Evolutionary conservation across 495 filamentous ascomycete species (phyloP), one percentile per base, ranked within the genome.

Genomic region (Saxispiralis lemnorum): DNA sequence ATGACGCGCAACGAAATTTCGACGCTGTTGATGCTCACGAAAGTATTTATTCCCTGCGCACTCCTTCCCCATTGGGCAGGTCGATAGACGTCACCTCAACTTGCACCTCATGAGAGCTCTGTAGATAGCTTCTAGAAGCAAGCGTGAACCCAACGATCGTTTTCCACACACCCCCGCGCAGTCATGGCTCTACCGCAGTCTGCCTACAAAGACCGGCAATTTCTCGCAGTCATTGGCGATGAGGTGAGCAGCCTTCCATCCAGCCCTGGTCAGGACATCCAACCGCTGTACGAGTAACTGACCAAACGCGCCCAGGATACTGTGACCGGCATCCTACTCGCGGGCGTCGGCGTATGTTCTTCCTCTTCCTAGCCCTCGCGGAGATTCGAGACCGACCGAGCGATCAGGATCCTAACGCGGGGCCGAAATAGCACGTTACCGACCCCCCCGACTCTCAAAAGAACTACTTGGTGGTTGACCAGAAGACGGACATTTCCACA

Each of bases 161-260:
- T 19, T 16, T 17, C 13, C 36, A 12, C 36, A 6, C 13, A 18
- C 16, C 2, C 11, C 5, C n/a, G 1, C 17, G 10, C 34, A 13
- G 33, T 18, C n/a, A 66, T 63, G 44, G 61, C 65, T 42, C 51
- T 62, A 20, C 56, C 65, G 11, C 61, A 74, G 15, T 69, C 73
- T 35, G 68, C 72, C 39, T 80, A 76, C 63, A 82, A 93, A 66
- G 83, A 95, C 63, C 74, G 92, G 51, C 80, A 96, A 61, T 93
- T 99, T 65, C 73, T 96, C 39, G 92, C 89, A 38, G 87, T 96
- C 21, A 96, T 99, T 54, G 88, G 87, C 31, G 92, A 99, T 63
- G 89, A 96, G 77, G 89, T 92, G 93, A 75, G 86, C 19, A 38
- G 42, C 55, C 65, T 9, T 44, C 60, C 57, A 31, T 52, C 16